Percentiles rank a stretch among this genome's conserved stretches.
These are phyloP conservation scores for Actinomortierella wolfii DNA, from an alignment of 371 early-diverging fungal species.

Conservation along the genomic window DNA sequence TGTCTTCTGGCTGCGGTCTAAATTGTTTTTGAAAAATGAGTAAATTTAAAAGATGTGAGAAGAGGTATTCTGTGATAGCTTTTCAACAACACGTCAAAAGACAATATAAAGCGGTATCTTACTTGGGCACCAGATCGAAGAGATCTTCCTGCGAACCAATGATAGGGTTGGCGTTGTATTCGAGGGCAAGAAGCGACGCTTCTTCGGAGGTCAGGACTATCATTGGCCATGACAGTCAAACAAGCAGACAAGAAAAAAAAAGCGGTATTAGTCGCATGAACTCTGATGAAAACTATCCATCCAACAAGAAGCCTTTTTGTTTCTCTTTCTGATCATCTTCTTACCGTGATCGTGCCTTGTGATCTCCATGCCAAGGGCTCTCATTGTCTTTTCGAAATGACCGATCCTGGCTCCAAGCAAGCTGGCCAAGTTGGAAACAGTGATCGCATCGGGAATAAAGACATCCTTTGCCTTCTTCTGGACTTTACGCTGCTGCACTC, in stretches of 20 bases:
- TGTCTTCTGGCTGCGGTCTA: conserved; percentile 70
- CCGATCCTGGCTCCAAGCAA: conserved; percentile 79
- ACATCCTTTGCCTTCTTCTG: conserved; percentile 62
- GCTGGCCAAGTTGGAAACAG: conserved; percentile 79
- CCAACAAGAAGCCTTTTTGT: too few species aligned
- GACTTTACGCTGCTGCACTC: conserved; percentile 20
- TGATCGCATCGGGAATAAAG: conserved; percentile 82
- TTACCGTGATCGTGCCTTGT: conserved; percentile 68
- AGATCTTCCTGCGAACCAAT: conserved; percentile 57
- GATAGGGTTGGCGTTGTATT: conserved; percentile 85
- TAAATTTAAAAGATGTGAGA: conserved; percentile 11
- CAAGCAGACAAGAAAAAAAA: neutral
- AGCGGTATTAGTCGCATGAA: too few species aligned
- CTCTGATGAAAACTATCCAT: too few species aligned
- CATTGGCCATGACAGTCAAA: too few species aligned
- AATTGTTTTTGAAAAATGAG: neutral
- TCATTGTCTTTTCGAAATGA: conserved; percentile 72
- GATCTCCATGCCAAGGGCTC: conserved; percentile 76
- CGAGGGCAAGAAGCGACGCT: conserved; percentile 85
- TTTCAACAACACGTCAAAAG: conserved; percentile 3
- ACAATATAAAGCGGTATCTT: conserved; percentile 8
- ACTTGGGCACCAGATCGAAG: conserved; percentile 24
- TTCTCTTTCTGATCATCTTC: conserved; percentile 16
- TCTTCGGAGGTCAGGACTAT: conserved; percentile 82
- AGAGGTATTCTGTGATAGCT: conserved; percentile 1